A percentile compares a stretch with the other conserved stretches of the same genome.
Evolutionary conservation across 2,329 filamentous ascomycete species (phyloP).

Genomic region (Clarireedia sp.): DNA sequence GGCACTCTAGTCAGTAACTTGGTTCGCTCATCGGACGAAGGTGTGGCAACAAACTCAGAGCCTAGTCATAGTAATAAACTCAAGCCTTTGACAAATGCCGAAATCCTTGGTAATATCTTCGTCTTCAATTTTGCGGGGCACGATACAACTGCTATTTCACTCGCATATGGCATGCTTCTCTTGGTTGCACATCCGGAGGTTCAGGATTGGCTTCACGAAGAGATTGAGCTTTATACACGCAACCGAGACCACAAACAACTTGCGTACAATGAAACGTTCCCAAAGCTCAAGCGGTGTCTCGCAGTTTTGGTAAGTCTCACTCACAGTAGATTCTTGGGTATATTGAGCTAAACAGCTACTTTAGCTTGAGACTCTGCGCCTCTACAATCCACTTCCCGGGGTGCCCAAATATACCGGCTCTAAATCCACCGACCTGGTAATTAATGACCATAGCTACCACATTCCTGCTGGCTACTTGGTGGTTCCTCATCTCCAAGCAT

Average conservation of each 20-base stretch:
- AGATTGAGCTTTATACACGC: conserved; percentile 9
- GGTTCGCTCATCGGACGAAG: conserved; percentile 18
- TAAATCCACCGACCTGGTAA: conserved; percentile 8
- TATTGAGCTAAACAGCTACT: not conserved
- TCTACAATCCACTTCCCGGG: conserved; percentile 44
- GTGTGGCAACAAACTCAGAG: not conserved
- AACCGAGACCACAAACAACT: conserved; percentile 24
- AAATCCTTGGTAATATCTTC: conserved; percentile 26
- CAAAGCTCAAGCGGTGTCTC: conserved; percentile 33
- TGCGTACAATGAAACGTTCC: conserved; percentile 32
- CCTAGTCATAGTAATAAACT: conserved; percentile 13
- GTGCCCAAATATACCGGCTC: conserved; percentile 41
- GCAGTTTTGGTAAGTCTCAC: conserved; percentile 27
- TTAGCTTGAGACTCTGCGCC: conserved; percentile 39
- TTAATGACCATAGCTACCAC: not conserved
- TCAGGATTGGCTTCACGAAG: conserved; percentile 11
- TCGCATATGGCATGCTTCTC: conserved; percentile 18
- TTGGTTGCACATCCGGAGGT: conserved; percentile 14
- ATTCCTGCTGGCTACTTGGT: conserved; percentile 32
- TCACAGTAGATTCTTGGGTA: not conserved
- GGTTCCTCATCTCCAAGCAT: conserved; percentile 18
- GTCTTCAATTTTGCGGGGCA: conserved; percentile 25
- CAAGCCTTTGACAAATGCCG: conserved; percentile 26
- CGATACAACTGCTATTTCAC: conserved; percentile 24
- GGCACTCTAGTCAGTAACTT: conserved; percentile 10